phyloP scores from a whole-genome alignment of 306 rosid species.

The Cucurbita pepo region DNA sequence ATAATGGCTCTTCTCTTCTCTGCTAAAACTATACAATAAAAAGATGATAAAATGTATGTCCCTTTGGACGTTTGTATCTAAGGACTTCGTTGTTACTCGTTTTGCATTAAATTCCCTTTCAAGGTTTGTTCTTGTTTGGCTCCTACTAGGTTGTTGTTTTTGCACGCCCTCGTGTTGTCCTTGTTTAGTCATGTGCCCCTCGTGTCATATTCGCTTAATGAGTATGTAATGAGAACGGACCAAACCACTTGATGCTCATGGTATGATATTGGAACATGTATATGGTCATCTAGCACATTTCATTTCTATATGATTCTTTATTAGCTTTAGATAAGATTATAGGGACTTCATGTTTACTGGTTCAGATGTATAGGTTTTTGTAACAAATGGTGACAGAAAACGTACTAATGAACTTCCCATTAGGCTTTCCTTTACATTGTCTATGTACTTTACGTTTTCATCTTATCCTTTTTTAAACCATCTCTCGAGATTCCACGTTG shows the following conservation, averaged over 20 bases:
- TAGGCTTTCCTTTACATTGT: neutral
- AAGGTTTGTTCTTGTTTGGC: neutral
- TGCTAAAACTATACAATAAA: neutral
- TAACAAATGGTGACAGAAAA: neutral
- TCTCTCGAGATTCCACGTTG: neutral
- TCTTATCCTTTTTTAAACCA: neutral
- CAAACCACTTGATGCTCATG: neutral
- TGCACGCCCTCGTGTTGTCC: neutral
- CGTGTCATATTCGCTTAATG: neutral
- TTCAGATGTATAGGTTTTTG: neutral
- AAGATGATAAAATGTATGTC: neutral
- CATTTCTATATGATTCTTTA: neutral
- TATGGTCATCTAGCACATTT: neutral
- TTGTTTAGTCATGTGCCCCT: neutral
- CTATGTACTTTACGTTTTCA: neutral
- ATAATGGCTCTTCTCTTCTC: neutral
- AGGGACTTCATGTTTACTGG: neutral
- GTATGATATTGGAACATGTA: neutral
- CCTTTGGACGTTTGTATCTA: neutral
- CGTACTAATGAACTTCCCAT: neutral
- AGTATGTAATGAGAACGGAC: neutral
- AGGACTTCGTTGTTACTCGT: neutral
- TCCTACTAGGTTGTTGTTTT: neutral
- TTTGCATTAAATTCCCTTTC: neutral
- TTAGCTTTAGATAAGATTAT: neutral